These are phyloP conservation scores for Colletotrichum australisinense DNA, from an alignment of 2,329 filamentous ascomycete genomes.

Conservation along the genomic window DNA sequence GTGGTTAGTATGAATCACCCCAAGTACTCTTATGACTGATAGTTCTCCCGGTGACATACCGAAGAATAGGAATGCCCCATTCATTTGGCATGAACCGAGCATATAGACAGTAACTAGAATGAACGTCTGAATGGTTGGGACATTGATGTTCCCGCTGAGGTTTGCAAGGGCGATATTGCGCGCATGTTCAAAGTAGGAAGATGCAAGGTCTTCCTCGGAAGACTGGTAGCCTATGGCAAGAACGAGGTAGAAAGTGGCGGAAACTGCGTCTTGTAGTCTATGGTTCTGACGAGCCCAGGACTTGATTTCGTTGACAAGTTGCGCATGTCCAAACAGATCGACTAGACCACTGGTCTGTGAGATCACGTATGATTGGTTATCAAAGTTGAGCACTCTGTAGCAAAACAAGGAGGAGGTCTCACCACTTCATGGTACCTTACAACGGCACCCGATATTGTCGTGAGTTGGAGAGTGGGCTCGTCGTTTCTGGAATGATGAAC, in stretches of 20 bases:
- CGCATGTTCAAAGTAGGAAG: constrained; percentile 62
- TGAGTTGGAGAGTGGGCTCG: constrained; percentile 39
- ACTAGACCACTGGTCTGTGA: constrained; percentile 56
- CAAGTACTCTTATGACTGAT: background rate
- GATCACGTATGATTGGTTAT: constrained; percentile 6
- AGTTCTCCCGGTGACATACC: constrained; percentile 38
- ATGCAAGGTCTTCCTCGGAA: constrained; percentile 53
- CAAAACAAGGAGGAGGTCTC: constrained; percentile 12
- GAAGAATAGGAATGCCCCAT: constrained; percentile 65
- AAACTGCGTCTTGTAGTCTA: constrained; percentile 49
- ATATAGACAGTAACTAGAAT: constrained; percentile 64
- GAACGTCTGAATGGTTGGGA: constrained; percentile 62
- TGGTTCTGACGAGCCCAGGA: constrained; percentile 52
- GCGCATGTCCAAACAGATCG: constrained; percentile 58
- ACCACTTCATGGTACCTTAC: constrained; percentile 39
- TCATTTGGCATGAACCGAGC: constrained; percentile 66
- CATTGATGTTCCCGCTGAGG: constrained; percentile 58
- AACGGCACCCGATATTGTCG: constrained; percentile 36
- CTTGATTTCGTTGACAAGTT: constrained; percentile 52
- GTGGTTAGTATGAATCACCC: constrained; percentile 5
- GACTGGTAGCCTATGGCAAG: constrained; percentile 61
- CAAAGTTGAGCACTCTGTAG: background rate
- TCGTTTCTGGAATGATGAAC: constrained; percentile 18
- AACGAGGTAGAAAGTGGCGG: constrained; percentile 58
- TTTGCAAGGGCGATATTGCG: constrained; percentile 56